A percentile compares a stretch with the other conserved stretches of the same genome.
These are phyloP conservation scores for Phaeophleospora eucalypticola DNA, from an alignment of 2,329 filamentous ascomycete genomes.

Conservation along the genomic window DNA sequence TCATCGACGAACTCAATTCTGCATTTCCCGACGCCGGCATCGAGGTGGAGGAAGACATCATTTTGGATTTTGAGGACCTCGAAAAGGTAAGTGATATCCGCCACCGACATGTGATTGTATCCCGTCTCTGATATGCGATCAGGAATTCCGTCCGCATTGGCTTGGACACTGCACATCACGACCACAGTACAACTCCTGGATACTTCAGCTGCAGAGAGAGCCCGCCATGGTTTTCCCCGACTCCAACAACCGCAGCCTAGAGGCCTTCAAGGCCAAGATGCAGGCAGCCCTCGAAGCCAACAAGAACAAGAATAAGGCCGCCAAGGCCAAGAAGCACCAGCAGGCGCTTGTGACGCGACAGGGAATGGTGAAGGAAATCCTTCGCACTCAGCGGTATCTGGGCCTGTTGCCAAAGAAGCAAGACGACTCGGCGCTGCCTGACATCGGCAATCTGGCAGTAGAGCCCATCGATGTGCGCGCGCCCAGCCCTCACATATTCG, in stretches of 20 bases:
- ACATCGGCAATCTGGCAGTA: slow-evolving; percentile 14
- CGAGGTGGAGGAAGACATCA: slow-evolving; percentile 56
- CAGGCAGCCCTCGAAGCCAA: slow-evolving; percentile 48
- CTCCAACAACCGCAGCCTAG: slow-evolving; percentile 36
- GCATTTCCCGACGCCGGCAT: slow-evolving; percentile 51
- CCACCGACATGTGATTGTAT: not conserved
- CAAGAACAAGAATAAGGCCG: slow-evolving; percentile 44
- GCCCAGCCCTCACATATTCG: slow-evolving; percentile 45
- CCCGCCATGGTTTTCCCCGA: slow-evolving; percentile 17
- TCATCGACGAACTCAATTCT: slow-evolving; percentile 62
- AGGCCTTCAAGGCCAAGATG: slow-evolving; percentile 54
- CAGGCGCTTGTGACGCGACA: slow-evolving; percentile 50
- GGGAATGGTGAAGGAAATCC: slow-evolving; percentile 53
- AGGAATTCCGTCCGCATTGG: slow-evolving; percentile 63
- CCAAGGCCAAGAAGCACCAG: slow-evolving; percentile 14
- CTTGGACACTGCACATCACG: slow-evolving; percentile 55
- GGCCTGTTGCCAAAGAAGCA: slow-evolving; percentile 53
- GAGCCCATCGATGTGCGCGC: slow-evolving; percentile 43
- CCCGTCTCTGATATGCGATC: too few species aligned
- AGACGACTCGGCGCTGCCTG: slow-evolving; percentile 16
- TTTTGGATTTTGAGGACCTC: slow-evolving; percentile 62
- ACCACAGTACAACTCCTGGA: slow-evolving; percentile 38
- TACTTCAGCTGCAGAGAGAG: slow-evolving; percentile 25
- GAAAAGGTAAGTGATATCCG: slow-evolving; percentile 33
- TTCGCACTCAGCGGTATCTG: slow-evolving; percentile 65